phyloP scores from a whole-genome alignment of 2,329 filamentous ascomycete species.

The Cytospora piceae region DNA sequence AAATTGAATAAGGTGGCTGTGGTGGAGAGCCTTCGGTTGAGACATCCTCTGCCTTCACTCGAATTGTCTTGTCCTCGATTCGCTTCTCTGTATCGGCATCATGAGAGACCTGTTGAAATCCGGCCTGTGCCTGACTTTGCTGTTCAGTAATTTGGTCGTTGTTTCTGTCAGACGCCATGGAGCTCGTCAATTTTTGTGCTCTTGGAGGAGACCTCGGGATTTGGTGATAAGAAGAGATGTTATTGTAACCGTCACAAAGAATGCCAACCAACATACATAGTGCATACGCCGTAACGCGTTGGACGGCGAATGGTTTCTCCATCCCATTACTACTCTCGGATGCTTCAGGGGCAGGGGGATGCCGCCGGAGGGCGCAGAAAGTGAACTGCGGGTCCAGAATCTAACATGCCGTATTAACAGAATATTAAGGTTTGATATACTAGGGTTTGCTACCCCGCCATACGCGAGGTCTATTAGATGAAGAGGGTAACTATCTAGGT shows the following conservation, averaged over 20 bases:
- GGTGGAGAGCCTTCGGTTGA: background rate
- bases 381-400: background rate
- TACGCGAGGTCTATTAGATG: too few relatives aligned
- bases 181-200: background rate
- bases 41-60: background rate
- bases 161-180: background rate
- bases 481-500: too few relatives aligned
- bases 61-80: background rate
- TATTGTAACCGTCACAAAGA: too few relatives aligned
- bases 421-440: too few relatives aligned
- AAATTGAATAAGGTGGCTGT: constrained; percentile 1
- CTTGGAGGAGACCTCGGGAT: too few relatives aligned
- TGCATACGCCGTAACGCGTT: background rate
- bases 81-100: background rate
- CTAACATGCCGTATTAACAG: background rate
- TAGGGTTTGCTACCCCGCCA: too few relatives aligned
- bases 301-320: constrained; percentile 4
- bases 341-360: background rate
- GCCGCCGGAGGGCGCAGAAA: background rate
- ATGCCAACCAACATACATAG: background rate
- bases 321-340: background rate
- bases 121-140: background rate
- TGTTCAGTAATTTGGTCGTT: background rate
- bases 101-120: background rate
- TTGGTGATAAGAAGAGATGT: background rate